phyloP scores from a whole-genome alignment of 352 stramenopile species.

The Globisporangium spinosum region DNA sequence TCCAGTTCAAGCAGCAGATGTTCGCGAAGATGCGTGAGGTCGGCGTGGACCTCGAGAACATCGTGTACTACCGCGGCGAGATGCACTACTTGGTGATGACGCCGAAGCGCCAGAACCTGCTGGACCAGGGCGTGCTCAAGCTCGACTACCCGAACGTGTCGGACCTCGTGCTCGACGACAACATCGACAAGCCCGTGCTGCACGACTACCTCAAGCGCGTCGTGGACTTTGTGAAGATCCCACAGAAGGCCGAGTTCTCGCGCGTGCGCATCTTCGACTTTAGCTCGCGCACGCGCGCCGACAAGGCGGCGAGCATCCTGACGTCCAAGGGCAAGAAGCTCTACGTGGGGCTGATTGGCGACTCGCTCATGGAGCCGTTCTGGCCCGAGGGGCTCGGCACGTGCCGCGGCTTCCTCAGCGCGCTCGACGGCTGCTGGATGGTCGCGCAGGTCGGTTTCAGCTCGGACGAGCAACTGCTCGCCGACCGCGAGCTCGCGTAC shows the following conservation, averaged over 20 bases:
- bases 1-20: conserved; percentile 85
- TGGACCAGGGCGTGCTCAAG: conserved; percentile 73
- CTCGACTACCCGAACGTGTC: conserved; percentile 57
- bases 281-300: conserved; percentile 66
- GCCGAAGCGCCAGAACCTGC: conserved; percentile 66
- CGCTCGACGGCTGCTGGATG: conserved; percentile 77
- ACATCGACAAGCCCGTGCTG: conserved; percentile 56
- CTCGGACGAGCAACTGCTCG: conserved; percentile 67
- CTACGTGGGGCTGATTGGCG: conserved; percentile 74
- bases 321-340: conserved; percentile 67
- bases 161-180: conserved; percentile 63
- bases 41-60: conserved; percentile 77
- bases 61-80: conserved; percentile 84
- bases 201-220: conserved; percentile 66
- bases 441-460: conserved; percentile 65
- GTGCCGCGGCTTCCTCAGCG: conserved; percentile 77
- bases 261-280: conserved; percentile 84
- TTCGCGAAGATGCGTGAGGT: conserved; percentile 74
- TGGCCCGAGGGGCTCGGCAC: conserved; percentile 82
- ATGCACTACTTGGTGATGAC: conserved; percentile 89
- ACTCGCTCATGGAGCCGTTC: conserved; percentile 83
- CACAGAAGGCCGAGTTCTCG: conserved; percentile 59
- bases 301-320: conserved; percentile 70
- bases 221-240: conserved; percentile 69
- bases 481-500: conserved; percentile 74